phyloP scores from a whole-genome alignment of 495 filamentous ascomycete genomes.

The Podospora tetraspora region DNA sequence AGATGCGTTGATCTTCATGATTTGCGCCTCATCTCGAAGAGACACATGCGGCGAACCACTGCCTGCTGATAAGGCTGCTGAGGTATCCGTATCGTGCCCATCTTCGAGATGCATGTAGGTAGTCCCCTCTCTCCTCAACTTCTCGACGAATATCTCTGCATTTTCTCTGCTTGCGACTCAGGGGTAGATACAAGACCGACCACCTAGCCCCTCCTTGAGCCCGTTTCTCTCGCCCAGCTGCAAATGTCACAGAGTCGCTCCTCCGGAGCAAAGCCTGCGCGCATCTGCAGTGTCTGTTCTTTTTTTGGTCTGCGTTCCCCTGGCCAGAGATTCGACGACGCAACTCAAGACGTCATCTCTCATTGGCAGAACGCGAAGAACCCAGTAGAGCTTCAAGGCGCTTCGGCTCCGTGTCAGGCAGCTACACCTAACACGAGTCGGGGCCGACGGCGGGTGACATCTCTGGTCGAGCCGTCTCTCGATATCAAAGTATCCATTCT shows the following conservation, averaged over 20 bases:
- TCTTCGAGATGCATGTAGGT: background rate
- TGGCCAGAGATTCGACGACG: background rate
- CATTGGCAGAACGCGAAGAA: background rate
- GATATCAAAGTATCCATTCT: background rate
- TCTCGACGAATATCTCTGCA: background rate
- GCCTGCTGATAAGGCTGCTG: background rate
- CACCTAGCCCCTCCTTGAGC: background rate
- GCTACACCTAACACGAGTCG: background rate
- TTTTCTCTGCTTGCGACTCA: background rate
- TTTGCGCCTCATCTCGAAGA: background rate
- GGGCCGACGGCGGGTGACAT: background rate
- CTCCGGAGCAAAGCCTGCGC: background rate
- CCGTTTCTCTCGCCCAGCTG: background rate
- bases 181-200: background rate
- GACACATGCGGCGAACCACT: background rate
- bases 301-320: background rate
- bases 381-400: background rate
- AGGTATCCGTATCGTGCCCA: background rate
- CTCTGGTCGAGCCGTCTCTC: background rate
- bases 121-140: background rate
- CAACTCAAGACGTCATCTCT: background rate
- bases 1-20: background rate
- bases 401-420: background rate
- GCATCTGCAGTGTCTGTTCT: background rate
- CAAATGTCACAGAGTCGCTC: background rate